Base-by-base conservation (phyloP, 345 rosid genomes). In the Balakata baccata region DNA sequence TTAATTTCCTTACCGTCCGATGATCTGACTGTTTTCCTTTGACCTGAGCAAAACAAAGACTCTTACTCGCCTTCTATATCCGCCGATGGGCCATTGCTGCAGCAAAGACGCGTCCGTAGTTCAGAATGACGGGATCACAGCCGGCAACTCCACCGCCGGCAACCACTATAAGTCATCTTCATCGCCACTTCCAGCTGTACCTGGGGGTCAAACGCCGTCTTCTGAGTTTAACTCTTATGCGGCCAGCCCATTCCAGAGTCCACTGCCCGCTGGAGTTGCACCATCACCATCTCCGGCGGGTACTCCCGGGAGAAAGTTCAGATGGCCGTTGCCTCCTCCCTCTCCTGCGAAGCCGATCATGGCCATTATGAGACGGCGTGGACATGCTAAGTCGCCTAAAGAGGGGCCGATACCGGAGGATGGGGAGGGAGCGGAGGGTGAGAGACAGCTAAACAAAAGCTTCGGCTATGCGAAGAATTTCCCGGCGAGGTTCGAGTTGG, bases 41-140 rank as follows among this genome's bases (percentile, higher is more conserved):
- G 6, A 68, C 71, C 64, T 23, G 80, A 79, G 74, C 82, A 5
- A 75, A 66, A 63, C 49, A 54, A 54, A 18, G 59, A 54, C 20
- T 54, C 8, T 17, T 5, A 43, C 7, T 8, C 7, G 6, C 47
- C 6, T 52, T 52, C 7, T n/a, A 52, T 17, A 57, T 75, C 78
- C 70, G 66, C 67, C 80, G 17, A 93, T 93, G 98, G 95, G 98
- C 49, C 97, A 84, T 73, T 88, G 92, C 84, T 93, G 93, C 82
- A 89, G 93, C 82, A 85, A 86, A 76, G 34, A 20, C 29, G 61
- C 4, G 10, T 0, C 61, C 34, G 79, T 66, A 23, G 84, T 57
- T 34, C 69, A 81, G 70, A 78, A 77, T 78, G 71, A 71, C 20
- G 70, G 69, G 68, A 60, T 53, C 23, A 54, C 68, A 11, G 67